Evolutionary conservation across 768 basidiomycete genomes (phyloP).

Genomic region (Rhodosporidiobolus odoratus): DNA sequence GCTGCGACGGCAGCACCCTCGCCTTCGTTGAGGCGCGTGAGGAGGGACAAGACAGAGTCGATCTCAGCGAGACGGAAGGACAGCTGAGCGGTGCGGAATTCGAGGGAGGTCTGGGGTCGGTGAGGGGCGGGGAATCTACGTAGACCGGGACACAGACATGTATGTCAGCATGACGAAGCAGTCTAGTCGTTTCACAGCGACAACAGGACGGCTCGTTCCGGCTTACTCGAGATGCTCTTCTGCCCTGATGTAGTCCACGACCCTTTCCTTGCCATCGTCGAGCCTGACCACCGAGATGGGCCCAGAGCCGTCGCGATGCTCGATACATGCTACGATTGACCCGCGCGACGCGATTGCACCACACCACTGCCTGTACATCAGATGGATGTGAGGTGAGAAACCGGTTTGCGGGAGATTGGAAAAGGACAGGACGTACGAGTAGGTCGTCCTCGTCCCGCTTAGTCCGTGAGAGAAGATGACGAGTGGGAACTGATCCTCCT

Average conservation of each 20-base stretch:
- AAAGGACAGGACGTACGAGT: conserved; percentile 43
- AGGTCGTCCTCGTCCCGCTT: conserved; percentile 65
- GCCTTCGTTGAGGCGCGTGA: conserved; percentile 55
- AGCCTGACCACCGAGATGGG: conserved; percentile 52
- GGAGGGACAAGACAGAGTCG: conserved; percentile 59
- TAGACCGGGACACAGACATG: too few species aligned
- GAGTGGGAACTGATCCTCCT: conserved; percentile 50
- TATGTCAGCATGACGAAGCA: too few species aligned
- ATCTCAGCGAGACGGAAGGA: conserved; percentile 65
- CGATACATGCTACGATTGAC: conserved; percentile 71
- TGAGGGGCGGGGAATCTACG: conserved; percentile 30
- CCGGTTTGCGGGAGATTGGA: not conserved
- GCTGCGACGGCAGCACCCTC: conserved; percentile 44
- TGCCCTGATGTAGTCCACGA: conserved; percentile 57
- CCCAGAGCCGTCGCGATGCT: conserved; percentile 76
- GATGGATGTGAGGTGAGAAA: not conserved
- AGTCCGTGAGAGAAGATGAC: conserved; percentile 82
- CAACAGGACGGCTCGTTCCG: conserved; percentile 30
- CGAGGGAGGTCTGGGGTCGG: conserved; percentile 46
- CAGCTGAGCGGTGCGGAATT: conserved; percentile 66
- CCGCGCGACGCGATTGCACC: conserved; percentile 68
- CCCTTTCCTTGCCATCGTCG: conserved; percentile 44
- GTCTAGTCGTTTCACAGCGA: not conserved
- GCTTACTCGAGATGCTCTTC: conserved; percentile 51
- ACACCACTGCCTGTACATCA: conserved; percentile 55